Percentiles rank a stretch among this genome's conserved stretches.
Conservation (phyloP, 352 stramenopile genomes). For the Phytopythium boreale region DNA sequence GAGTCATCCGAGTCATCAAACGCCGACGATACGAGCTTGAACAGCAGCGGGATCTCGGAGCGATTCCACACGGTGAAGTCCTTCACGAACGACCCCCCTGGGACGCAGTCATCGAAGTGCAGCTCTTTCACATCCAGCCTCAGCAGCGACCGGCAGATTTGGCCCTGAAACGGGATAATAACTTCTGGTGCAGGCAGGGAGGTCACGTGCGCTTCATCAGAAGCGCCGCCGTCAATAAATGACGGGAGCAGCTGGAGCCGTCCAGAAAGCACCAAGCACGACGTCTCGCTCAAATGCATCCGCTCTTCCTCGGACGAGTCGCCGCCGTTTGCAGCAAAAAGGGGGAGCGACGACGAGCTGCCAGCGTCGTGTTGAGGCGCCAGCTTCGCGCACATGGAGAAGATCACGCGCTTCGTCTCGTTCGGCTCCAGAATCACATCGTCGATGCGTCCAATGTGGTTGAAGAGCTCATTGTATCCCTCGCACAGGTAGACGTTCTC, state of each 20-base stretch:
- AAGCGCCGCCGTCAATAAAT: constrained; percentile 22
- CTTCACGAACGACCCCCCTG: constrained; percentile 84
- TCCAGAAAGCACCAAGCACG: constrained; percentile 67
- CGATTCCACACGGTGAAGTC: constrained; percentile 90
- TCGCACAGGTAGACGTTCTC: constrained; percentile 85
- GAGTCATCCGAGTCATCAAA: constrained; percentile 71
- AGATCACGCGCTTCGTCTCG: constrained; percentile 68
- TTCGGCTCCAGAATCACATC: constrained; percentile 59
- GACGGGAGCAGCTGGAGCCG: constrained; percentile 55
- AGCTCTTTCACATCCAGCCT: constrained; percentile 85
- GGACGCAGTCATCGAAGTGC: constrained; percentile 88
- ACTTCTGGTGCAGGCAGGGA: constrained; percentile 51
- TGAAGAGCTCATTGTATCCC: constrained; percentile 89
- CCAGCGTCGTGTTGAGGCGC: constrained; percentile 22
- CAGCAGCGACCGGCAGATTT: constrained; percentile 82
- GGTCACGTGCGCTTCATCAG: constrained; percentile 15
- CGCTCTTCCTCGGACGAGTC: constrained; percentile 86
- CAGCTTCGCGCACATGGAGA: constrained; percentile 73
- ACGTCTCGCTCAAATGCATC: constrained; percentile 80
- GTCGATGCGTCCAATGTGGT: constrained; percentile 73
- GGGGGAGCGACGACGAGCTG: constrained; percentile 11
- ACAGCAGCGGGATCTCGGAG: constrained; percentile 85
- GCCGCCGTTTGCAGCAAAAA: constrained; percentile 22
- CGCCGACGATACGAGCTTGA: constrained; percentile 75
- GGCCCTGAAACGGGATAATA: constrained; percentile 70